phyloP scores from a whole-genome alignment of 2,329 filamentous ascomycete species.

The Ophiostoma angusticollis region DNA sequence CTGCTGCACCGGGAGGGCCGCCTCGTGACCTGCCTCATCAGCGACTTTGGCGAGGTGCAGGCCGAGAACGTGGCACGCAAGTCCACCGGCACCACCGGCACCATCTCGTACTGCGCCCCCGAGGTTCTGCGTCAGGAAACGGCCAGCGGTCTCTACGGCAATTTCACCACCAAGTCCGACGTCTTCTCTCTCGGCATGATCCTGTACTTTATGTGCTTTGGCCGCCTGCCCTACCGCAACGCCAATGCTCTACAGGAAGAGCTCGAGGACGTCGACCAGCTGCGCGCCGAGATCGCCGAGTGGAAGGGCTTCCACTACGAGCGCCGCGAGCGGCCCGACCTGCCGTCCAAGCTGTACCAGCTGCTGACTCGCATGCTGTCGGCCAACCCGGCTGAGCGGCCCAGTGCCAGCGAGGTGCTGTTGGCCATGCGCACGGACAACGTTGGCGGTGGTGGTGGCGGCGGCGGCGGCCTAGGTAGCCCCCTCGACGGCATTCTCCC shows the following conservation, averaged over 20 bases:
- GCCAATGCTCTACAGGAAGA: conserved; percentile 83
- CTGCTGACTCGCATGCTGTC: conserved; percentile 72
- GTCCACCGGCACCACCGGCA: conserved; percentile 87
- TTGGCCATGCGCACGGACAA: conserved; percentile 60
- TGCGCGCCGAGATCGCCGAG: conserved; percentile 71
- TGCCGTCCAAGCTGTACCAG: conserved; percentile 75
- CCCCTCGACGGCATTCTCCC: too few relatives aligned
- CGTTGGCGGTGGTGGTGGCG: conserved; percentile 1
- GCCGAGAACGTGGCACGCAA: conserved; percentile 67
- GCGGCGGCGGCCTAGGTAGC: conserved; percentile 1
- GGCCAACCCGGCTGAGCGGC: conserved; percentile 61
- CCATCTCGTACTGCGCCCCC: conserved; percentile 93
- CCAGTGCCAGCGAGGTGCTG: conserved; percentile 76
- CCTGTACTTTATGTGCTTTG: conserved; percentile 95
- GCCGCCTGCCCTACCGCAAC: conserved; percentile 68
- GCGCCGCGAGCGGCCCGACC: conserved; percentile 59
- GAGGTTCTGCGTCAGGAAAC: conserved; percentile 67
- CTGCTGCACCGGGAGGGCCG: conserved; percentile 66
- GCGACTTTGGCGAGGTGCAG: conserved; percentile 96
- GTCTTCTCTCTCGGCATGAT: conserved; percentile 99
- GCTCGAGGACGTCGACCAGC: conserved; percentile 73
- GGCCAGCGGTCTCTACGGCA: conserved; percentile 60
- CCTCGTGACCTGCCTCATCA: conserved; percentile 71
- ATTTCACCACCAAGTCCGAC: conserved; percentile 94
- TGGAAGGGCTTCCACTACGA: conserved; percentile 84